Evolutionary conservation across 2,329 filamentous ascomycete species (phyloP), one percentile per base, ranked within the genome.

Genomic region (Colletotrichum brevisporum): DNA sequence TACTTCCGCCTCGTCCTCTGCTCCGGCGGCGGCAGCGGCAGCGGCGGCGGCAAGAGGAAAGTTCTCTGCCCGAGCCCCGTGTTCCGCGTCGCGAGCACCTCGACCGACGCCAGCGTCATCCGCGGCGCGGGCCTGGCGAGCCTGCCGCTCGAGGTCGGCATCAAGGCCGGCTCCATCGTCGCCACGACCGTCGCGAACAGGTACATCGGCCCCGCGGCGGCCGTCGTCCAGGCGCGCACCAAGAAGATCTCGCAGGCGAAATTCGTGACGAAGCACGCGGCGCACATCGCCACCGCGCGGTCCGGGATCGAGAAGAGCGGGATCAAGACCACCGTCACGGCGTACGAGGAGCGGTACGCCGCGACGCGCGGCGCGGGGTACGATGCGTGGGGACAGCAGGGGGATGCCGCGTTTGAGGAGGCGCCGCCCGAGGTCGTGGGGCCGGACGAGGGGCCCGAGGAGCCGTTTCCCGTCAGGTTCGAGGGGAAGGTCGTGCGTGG

Each of bases 1-100:
- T 93, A 93, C 74, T 90, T 92, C 63, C 88, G 91, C 12, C 80
- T 93, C 5, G 86, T 92, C 0, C 81, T 93, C 9, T 92, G 90
- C 70, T 78, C 82, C 0, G 87, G 83, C 0, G 76, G 63, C 0
- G 45, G 74, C 2, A 47, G 52, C 64, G 63, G 62, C 6, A 69
- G 73, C 2, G 59, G 63, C 1, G 71, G 74, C 2, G 43, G 57
- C 63, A 86, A 84, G 76, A 87, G 86, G 72, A 90, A 88, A 73
- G 82, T 87, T 0, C 83, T 93, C 0, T 92, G 90, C 69, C 84
- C 86, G 0, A 92, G 90, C 70, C 91, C 91, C 0, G 86, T 91
- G 0, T 93, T 93, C 72, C 85, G 91, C 16, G 82, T 93, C n/a
- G 86, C 91, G 2, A 92, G 90, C 70, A 88, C 89, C 0, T 91